Evolutionary conservation across 306 rosid genomes (phyloP).

Genomic region (Sesbania bispinosa): DNA sequence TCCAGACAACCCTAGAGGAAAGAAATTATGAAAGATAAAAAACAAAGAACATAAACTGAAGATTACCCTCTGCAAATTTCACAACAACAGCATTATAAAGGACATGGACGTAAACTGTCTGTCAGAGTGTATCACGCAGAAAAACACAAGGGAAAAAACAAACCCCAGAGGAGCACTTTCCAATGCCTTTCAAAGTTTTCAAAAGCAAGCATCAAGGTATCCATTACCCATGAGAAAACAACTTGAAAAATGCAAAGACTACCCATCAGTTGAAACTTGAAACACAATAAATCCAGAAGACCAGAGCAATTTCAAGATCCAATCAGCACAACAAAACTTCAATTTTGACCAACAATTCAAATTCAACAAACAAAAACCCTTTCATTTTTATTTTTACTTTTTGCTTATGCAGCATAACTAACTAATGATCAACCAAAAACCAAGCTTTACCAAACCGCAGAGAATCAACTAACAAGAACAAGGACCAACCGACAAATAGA

Average conservation of each 20-base stretch:
- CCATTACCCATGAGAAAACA: background rate
- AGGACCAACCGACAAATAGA: background rate
- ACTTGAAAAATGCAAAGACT: constrained; percentile 9
- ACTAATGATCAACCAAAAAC: background rate
- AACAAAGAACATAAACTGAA: background rate
- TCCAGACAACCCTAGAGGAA: constrained; percentile 34
- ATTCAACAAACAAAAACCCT: background rate
- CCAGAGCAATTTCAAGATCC: constrained; percentile 43
- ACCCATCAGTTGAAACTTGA: background rate
- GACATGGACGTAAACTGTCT: constrained; percentile 24
- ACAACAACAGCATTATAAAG: constrained; percentile 4
- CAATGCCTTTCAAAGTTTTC: constrained; percentile 10
- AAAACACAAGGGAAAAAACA: background rate
- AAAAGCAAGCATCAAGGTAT: background rate
- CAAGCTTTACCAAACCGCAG: background rate
- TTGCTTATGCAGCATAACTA: constrained; percentile 6
- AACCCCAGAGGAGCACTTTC: constrained; percentile 21
- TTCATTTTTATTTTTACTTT: background rate
- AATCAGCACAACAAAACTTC: constrained; percentile 13
- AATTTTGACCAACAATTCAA: background rate
- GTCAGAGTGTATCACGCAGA: constrained; percentile 26
- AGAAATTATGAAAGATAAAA: constrained; percentile 13
- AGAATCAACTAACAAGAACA: constrained; percentile 20
- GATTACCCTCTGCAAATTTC: constrained; percentile 8
- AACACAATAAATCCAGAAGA: constrained; percentile 16